Conservation (phyloP, 192 early-diverging fungal species). For the Coemansia guatemalensis region DNA sequence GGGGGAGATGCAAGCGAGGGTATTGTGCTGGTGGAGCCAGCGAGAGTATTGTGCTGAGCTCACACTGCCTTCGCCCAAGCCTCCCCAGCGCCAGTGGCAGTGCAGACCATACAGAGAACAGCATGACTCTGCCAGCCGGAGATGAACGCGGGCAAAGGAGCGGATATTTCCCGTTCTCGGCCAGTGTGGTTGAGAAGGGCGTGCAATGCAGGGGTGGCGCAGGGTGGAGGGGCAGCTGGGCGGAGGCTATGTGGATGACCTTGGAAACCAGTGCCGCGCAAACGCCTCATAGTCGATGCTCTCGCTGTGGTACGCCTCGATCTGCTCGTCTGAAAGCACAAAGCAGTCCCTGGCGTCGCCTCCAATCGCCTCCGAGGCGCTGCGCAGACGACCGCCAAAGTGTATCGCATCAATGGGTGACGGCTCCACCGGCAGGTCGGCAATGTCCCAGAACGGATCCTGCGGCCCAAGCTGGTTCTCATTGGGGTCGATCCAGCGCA, state of each 20-base stretch:
- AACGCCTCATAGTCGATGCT: conserved; percentile 49
- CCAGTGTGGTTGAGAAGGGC: background rate
- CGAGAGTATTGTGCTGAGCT: too few relatives aligned
- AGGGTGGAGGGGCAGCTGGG: background rate
- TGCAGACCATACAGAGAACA: too few relatives aligned
- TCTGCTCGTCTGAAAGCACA: conserved; percentile 45
- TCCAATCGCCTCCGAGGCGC: conserved; percentile 38
- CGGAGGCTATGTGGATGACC: conserved; percentile 18
- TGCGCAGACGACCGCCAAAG: conserved; percentile 20
- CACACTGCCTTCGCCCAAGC: too few relatives aligned
- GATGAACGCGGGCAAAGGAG: too few relatives aligned
- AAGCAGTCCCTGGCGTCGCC: conserved; percentile 29
- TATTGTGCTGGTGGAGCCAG: too few relatives aligned
- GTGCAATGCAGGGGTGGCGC: conserved; percentile 1
- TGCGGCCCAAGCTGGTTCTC: conserved; percentile 18
- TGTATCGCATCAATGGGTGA: conserved; percentile 20
- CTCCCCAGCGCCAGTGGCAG: too few relatives aligned
- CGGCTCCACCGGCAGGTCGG: conserved; percentile 43
- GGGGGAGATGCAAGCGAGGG: too few relatives aligned
- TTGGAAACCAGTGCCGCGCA: conserved; percentile 51
- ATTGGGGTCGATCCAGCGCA: conserved; percentile 49
- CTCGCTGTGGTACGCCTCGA: conserved; percentile 40
- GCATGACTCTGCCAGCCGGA: too few relatives aligned
- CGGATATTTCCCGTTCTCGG: too few relatives aligned
- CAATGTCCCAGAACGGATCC: conserved; percentile 50